Base-by-base conservation (phyloP, 225 moss, liverwort and hornwort species). In the Bryum argenteum region DNA sequence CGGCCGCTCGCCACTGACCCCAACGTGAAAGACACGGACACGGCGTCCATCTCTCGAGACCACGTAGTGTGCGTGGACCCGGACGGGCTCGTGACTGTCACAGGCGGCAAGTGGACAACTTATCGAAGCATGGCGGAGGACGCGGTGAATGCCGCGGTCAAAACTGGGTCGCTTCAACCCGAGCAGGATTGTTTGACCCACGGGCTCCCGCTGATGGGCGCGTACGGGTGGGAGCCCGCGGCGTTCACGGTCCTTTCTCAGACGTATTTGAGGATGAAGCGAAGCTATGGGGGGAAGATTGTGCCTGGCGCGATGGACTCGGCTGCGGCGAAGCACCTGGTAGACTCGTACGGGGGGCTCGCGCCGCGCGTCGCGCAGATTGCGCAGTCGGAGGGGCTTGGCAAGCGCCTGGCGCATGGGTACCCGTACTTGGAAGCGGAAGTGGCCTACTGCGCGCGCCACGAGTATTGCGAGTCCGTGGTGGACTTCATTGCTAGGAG, bases 51-150 rank as follows among this genome's bases (percentile, higher is more conserved):
- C 61, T 92, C 92, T 7, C 70, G 98, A 64, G 98, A 98, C 64
- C 98, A 98, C 71, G 94, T 98, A 8, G 67, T 98, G 8, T 91
- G 94, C 11, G 81, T 87, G 51, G 97, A 98, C 69, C 80, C 84
- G 6, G 88, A 92, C 63, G 92, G 89, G 19, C 64, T 98, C 70
- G 92, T 98, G 23, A 98, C 97, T 2, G 81, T 98, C 67, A 94
- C 97, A 6, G 97, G 97, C 20, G 97, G 97, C 74, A 98, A 98
- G 72, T 98, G 97, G 97, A 98, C 97, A 8, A 98, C 97, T 9
- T 98, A 98, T 70, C 84, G 97, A 64, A 92, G 92, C 73, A 98
- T 98, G 97, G 94, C 97, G 26, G 87, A 98, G 76, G 97, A 98
- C 63, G 94, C 94, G 1, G 97, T 98, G 22, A 59, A 98, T 73